Evolutionary conservation across 2,329 filamentous ascomycete species (phyloP).

Genomic region (Diplocarpon mali): DNA sequence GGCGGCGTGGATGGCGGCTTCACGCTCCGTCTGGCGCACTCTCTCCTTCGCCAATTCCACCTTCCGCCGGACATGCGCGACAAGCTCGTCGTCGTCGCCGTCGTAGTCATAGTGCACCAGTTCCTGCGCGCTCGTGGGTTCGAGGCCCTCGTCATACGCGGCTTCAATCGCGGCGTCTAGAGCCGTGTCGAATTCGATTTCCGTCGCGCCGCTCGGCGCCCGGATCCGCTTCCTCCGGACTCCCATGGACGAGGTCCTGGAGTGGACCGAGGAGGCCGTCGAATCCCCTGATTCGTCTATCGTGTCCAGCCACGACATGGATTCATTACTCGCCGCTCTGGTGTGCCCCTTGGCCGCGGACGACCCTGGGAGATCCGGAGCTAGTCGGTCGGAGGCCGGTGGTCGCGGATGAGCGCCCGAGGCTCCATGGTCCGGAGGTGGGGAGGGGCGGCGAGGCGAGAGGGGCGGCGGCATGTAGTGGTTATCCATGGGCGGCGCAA

Average conservation of each 20-base stretch:
- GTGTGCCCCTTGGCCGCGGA: slow-evolving; percentile 32
- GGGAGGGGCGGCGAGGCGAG: slow-evolving; percentile 49
- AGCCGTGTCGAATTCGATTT: slow-evolving; percentile 87
- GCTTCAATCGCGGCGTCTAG: slow-evolving; percentile 92
- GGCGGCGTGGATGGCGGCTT: slow-evolving; percentile 50
- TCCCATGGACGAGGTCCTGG: slow-evolving; percentile 60
- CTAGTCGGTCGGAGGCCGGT: slow-evolving; percentile 23
- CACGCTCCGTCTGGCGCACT: slow-evolving; percentile 61
- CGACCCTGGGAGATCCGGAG: slow-evolving; percentile 28
- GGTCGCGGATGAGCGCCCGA: slow-evolving; percentile 27
- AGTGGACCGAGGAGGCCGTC: slow-evolving; percentile 68
- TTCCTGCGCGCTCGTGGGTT: slow-evolving; percentile 46
- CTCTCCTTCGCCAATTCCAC: slow-evolving; percentile 68
- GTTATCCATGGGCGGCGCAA: slow-evolving; percentile 42
- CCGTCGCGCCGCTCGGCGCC: slow-evolving; percentile 58
- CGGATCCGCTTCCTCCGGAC: slow-evolving; percentile 60
- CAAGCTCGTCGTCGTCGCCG: slow-evolving; percentile 33
- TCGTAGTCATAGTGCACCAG: slow-evolving; percentile 26
- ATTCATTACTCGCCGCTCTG: slow-evolving; percentile 61
- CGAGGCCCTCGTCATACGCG: slow-evolving; percentile 85
- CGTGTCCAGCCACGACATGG: slow-evolving; percentile 87
- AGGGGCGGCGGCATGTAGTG: slow-evolving; percentile 61
- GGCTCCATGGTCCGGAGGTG: slow-evolving; percentile 30
- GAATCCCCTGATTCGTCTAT: slow-evolving; percentile 85
- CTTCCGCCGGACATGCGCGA: slow-evolving; percentile 48